A percentile compares a stretch with the other conserved stretches of the same genome.
These are phyloP conservation scores for Oryza australiensis DNA, from an alignment of 176 grass and related monocot genomes.

Conservation along the genomic window DNA sequence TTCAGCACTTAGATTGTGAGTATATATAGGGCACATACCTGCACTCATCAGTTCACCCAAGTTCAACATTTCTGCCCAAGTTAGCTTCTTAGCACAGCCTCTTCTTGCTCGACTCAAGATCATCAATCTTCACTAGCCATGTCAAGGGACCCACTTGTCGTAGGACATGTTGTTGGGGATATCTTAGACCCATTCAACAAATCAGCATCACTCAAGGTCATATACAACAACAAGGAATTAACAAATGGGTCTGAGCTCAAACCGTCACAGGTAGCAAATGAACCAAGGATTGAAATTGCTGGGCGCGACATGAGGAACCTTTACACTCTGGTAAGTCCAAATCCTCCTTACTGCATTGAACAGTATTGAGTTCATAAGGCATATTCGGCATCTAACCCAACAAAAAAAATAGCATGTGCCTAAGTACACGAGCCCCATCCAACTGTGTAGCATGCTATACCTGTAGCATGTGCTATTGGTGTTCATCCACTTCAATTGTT, in stretches of 20 bases:
- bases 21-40: slow-evolving; percentile 69
- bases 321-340: slow-evolving; percentile 90
- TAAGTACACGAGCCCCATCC: slow-evolving; percentile 7
- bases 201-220: slow-evolving; percentile 67
- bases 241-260: slow-evolving; percentile 90
- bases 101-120: slow-evolving; percentile 27
- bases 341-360: slow-evolving; percentile 23
- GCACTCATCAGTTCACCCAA: slow-evolving; percentile 49
- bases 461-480: slow-evolving; percentile 20
- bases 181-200: slow-evolving; percentile 86
- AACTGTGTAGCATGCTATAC: background rate
- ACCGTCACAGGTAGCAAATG: slow-evolving; percentile 69
- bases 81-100: slow-evolving; percentile 27
- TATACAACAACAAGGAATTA: slow-evolving; percentile 79
- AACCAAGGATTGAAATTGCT: slow-evolving; percentile 69
- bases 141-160: slow-evolving; percentile 91
- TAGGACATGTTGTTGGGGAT: slow-evolving; percentile 90
- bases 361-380: background rate
- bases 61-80: slow-evolving; percentile 41
- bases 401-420: background rate
- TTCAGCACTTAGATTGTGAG: slow-evolving; percentile 51
- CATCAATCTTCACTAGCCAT: slow-evolving; percentile 40
- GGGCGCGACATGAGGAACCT: slow-evolving; percentile 63
- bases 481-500: slow-evolving; percentile 19
- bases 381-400: slow-evolving; percentile 6